phyloP scores from a whole-genome alignment of 371 early-diverging fungal genomes.

The Rhizopus stolonifer region DNA sequence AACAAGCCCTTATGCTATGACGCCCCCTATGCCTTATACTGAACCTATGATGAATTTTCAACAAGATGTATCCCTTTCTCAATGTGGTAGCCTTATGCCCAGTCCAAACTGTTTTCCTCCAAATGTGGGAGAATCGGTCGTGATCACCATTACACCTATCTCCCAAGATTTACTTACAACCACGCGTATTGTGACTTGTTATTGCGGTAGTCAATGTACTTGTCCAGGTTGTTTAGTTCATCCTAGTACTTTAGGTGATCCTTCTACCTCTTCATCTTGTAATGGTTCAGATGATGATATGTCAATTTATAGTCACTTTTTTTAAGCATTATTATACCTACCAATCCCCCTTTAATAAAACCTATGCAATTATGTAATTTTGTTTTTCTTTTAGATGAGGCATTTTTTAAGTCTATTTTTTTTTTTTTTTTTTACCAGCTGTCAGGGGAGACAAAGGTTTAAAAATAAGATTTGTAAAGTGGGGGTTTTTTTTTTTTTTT shows the following conservation, averaged over 20 bases:
- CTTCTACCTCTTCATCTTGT: conserved; percentile 27
- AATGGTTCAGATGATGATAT: conserved; percentile 37
- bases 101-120: conserved; percentile 18
- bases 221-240: conserved; percentile 29
- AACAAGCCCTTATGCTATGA: background rate
- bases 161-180: background rate
- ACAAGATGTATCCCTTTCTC: too few relatives aligned
- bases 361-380: background rate
- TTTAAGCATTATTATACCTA: background rate
- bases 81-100: conserved; percentile 33
- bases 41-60: too few relatives aligned
- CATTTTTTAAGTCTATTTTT: conserved; percentile 7
- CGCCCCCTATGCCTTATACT: background rate
- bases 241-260: conserved; percentile 26
- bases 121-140: conserved; percentile 36
- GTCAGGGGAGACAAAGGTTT: too few relatives aligned
- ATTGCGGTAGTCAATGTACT: conserved; percentile 17
- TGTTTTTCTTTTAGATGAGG: conserved; percentile 2
- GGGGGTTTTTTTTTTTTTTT: background rate
- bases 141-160: conserved; percentile 49
- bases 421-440: too few relatives aligned
- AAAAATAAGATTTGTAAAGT: too few relatives aligned
- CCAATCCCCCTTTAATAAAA: background rate
- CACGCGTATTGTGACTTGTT: conserved; percentile 25
- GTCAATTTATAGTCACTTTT: conserved; percentile 6